Base-by-base conservation (phyloP, 306 rosid species). In the Pyrus pyrifolia region DNA sequence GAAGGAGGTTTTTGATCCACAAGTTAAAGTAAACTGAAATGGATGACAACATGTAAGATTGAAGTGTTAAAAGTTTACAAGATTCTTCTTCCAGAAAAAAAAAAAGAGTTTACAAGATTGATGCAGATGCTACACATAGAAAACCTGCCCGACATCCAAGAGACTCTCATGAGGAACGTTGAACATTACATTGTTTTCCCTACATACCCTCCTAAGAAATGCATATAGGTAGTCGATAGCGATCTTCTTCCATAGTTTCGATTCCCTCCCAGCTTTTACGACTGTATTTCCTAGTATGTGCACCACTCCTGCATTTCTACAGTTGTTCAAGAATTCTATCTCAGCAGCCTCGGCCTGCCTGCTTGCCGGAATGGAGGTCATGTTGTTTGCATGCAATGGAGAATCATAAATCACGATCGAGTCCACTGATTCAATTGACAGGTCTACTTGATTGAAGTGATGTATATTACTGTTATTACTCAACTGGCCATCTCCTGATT, bases 151-250 rank as follows among this genome's bases (percentile, higher is more conserved):
- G 71, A 95, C 99, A 74, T 95, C 91, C 80, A 95, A 83, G 64
- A 95, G 89, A 81, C 93, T 89, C 93, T 91, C 98, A 76, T 95
- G 99, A 80, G 99, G 99, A 62, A 95, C 85, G 84, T 92, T 95
- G 91, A 95, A 92, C 82, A 95, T 95, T 49, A 81, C 96, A 88
- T 96, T 95, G 35, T 90, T 82, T 78, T 87, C 97, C 85, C 99
- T 90, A 85, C 99, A 95, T 6, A 95, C 77, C 87, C 86, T 92
- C 91, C 93, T 87, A 74, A 95, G 99, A 76, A 95, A 89, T 30
- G 97, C 97, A 82, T 90, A 95, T 58, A 92, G 38, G 76, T 89
- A 95, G 85, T 95, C 97, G 18, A 95, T 88, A 40, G 97, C 93
- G 85, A 95, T 82, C 89, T 85, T 92, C 90, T 95, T 95, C 86